These are phyloP conservation scores for Triadica sebifera DNA, from an alignment of 345 rosid species.

Conservation along the genomic window DNA sequence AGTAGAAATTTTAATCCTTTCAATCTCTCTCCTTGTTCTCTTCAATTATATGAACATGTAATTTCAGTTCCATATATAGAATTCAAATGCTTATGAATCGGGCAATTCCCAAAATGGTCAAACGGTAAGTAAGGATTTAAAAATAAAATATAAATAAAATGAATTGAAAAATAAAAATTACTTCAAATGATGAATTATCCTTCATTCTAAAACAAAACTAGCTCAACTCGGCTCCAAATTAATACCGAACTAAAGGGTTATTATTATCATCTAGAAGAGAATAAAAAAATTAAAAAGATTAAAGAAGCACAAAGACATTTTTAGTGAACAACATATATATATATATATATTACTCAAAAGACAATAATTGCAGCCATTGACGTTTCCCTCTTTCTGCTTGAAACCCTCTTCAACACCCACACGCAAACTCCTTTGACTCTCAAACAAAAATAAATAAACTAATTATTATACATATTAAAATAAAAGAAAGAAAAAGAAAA, in stretches of 20 bases:
- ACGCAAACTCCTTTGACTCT: constrained; percentile 64
- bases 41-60: too few relatives aligned
- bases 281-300: neutral
- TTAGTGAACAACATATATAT: constrained; percentile 27
- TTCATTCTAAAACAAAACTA: too few relatives aligned
- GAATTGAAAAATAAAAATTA: too few relatives aligned
- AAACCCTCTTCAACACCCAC: constrained; percentile 49
- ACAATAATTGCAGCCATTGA: constrained; percentile 64
- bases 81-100: too few relatives aligned
- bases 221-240: too few relatives aligned
- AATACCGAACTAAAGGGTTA: neutral
- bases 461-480: neutral
- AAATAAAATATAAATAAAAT: too few relatives aligned
- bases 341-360: constrained; percentile 37
- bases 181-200: too few relatives aligned
- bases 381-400: constrained; percentile 43
- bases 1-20: too few relatives aligned
- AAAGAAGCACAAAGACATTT: constrained; percentile 21
- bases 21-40: too few relatives aligned
- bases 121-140: too few relatives aligned
- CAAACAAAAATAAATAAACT: constrained; percentile 7
- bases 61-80: too few relatives aligned
- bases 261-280: neutral
- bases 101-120: too few relatives aligned
- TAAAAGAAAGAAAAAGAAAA: neutral